A percentile compares a stretch with the other conserved stretches of the same genome.
Evolutionary conservation across 768 basidiomycete genomes (phyloP).

Genomic region (Butyriboletus loyo): DNA sequence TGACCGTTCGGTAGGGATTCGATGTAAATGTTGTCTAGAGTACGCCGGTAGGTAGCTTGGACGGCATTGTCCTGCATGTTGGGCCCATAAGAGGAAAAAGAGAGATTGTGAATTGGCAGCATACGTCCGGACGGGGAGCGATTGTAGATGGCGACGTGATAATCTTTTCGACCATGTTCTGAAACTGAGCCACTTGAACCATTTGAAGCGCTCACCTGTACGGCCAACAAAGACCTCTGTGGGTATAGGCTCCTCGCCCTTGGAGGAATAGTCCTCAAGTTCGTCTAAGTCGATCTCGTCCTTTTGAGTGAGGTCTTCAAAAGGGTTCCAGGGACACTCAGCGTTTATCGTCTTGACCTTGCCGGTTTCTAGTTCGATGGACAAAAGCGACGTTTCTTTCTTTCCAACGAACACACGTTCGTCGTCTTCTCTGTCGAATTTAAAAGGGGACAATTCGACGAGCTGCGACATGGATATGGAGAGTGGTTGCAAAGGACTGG

Average conservation of each 20-base stretch:
- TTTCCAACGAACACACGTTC: slow-evolving; percentile 81
- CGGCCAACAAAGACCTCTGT: slow-evolving; percentile 62
- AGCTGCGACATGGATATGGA: slow-evolving; percentile 91
- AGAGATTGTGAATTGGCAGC: slow-evolving; percentile 70
- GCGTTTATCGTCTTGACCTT: slow-evolving; percentile 72
- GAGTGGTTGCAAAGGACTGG: slow-evolving; percentile 76
- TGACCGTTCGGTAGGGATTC: slow-evolving; percentile 79
- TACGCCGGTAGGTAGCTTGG: slow-evolving; percentile 71
- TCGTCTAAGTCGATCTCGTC: slow-evolving; percentile 55
- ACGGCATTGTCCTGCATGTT: slow-evolving; percentile 78
- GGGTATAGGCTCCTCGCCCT: slow-evolving; percentile 24
- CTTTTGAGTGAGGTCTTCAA: slow-evolving; percentile 47
- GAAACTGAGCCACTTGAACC: background rate
- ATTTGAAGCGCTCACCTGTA: slow-evolving; percentile 45
- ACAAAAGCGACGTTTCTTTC: slow-evolving; percentile 81
- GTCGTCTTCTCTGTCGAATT: slow-evolving; percentile 57
- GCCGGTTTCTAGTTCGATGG: slow-evolving; percentile 78
- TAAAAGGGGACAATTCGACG: slow-evolving; percentile 83
- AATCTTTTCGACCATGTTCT: slow-evolving; percentile 53
- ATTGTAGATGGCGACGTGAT: slow-evolving; percentile 81
- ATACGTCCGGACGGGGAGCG: slow-evolving; percentile 37
- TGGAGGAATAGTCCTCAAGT: slow-evolving; percentile 48
- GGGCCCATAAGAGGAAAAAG: slow-evolving; percentile 90
- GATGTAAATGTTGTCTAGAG: slow-evolving; percentile 77
- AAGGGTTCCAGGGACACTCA: slow-evolving; percentile 76